Percentiles rank a stretch among this genome's conserved stretches.
Evolutionary conservation across 306 rosid species (phyloP).

Genomic region (Prunus persica): DNA sequence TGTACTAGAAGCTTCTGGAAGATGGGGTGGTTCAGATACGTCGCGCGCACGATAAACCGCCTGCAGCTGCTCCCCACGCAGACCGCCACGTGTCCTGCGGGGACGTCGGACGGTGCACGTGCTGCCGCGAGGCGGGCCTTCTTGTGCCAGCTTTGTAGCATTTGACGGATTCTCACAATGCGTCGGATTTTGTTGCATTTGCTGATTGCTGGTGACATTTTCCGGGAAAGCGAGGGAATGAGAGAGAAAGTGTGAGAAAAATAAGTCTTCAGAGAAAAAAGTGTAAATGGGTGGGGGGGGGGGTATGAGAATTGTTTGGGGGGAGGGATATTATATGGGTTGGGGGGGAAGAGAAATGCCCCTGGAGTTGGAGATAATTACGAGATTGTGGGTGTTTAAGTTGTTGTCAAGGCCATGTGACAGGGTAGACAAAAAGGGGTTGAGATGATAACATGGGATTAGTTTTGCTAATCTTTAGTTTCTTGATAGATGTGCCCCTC

Average conservation of each 20-base stretch:
- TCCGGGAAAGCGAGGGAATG: not conserved
- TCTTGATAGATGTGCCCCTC: not conserved
- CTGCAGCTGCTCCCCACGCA: conserved; percentile 63
- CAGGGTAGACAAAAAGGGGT: not conserved
- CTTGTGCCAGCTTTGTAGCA: conserved; percentile 77
- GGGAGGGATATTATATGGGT: not conserved
- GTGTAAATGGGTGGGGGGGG: not conserved
- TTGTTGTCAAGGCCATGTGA: conserved; percentile 31
- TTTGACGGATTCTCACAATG: conserved; percentile 78
- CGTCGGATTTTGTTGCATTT: conserved; percentile 69
- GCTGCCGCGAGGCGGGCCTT: conserved; percentile 39
- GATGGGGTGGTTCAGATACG: conserved; percentile 81
- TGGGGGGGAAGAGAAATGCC: conserved; percentile 16
- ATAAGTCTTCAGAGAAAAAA: not conserved
- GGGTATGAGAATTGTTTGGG: not conserved
- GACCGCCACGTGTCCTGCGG: conserved; percentile 82
- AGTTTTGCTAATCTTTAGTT: not conserved
- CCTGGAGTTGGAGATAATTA: conserved; percentile 48
- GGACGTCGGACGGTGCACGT: conserved; percentile 55
- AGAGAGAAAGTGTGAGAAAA: not conserved
- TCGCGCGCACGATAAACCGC: conserved; percentile 71
- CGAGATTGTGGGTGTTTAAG: conserved; percentile 37
- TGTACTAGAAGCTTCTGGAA: conserved; percentile 65
- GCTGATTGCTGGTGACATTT: conserved; percentile 34
- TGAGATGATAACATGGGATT: conserved; percentile 18